These are phyloP conservation scores for Cruciata laevipes DNA, from an alignment of 257 asterid species.

Conservation along the genomic window DNA sequence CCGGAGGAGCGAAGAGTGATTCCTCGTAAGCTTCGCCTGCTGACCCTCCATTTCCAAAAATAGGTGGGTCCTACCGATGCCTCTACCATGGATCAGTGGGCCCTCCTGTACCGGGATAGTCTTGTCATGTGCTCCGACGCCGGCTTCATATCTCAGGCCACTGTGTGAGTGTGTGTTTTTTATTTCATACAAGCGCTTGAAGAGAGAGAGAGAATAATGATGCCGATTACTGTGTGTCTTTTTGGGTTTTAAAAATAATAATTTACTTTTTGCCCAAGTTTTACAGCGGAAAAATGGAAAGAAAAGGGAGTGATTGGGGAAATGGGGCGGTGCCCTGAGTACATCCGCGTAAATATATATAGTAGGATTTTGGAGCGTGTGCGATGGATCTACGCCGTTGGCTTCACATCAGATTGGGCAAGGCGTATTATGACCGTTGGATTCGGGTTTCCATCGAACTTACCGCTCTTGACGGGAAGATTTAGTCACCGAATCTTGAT, in stretches of 20 bases:
- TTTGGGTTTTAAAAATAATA: background rate
- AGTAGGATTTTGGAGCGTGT: conserved; percentile 27
- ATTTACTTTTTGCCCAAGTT: background rate
- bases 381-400: conserved; percentile 33
- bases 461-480: conserved; percentile 29
- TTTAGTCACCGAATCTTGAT: conserved; percentile 43
- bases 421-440: conserved; percentile 29
- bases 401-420: conserved; percentile 15
- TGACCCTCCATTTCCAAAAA: conserved; percentile 54
- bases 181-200: conserved; percentile 5
- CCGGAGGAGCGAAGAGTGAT: conserved; percentile 87
- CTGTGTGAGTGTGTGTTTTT: conserved; percentile 22
- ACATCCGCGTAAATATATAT: conserved; percentile 25
- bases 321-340: conserved; percentile 35
- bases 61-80: conserved; percentile 7
- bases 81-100: conserved; percentile 22
- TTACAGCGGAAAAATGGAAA: background rate
- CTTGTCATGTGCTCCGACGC: conserved; percentile 39
- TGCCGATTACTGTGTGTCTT: conserved; percentile 7
- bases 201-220: conserved; percentile 15
- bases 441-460: conserved; percentile 19
- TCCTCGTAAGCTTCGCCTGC: conserved; percentile 72
- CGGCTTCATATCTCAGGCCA: conserved; percentile 51
- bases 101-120: conserved; percentile 45
- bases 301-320: background rate